Conservation (phyloP, 306 rosid genomes). For the Cucurbita moschata region DNA sequence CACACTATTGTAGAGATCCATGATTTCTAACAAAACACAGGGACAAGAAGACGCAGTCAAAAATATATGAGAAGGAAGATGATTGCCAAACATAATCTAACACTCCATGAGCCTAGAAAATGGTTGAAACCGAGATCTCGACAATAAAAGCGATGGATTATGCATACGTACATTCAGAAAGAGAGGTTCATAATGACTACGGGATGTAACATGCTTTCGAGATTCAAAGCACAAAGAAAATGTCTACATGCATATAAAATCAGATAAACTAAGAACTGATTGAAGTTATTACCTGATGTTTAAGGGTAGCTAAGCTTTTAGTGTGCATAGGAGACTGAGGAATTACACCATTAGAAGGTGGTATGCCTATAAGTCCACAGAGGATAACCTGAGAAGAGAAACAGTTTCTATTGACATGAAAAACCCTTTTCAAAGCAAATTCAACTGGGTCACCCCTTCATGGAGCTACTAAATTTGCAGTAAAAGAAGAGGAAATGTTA, state of each 20-base stretch:
- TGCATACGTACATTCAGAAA: not conserved
- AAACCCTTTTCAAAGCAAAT: not conserved
- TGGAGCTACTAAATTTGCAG: not conserved
- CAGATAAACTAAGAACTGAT: not conserved
- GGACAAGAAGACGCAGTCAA: not conserved
- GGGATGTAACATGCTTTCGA: not conserved
- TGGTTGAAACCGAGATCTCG: not conserved
- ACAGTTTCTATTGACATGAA: constrained; percentile 1
- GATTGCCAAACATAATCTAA: not conserved
- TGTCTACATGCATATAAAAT: not conserved
- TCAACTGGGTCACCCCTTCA: not conserved
- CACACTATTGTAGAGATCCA: too few species aligned
- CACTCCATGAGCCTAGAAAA: not conserved
- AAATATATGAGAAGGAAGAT: not conserved
- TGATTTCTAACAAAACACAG: not conserved
- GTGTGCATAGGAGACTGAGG: constrained; percentile 99
- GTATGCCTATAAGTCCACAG: constrained; percentile 89
- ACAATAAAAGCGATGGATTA: not conserved
- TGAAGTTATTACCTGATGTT: constrained; percentile 55
- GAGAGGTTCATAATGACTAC: not conserved
- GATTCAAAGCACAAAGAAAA: not conserved
- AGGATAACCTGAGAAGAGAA: constrained; percentile 46
- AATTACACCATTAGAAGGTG: constrained; percentile 91
- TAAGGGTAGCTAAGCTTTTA: constrained; percentile 88
- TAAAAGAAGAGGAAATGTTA: not conserved